Base-by-base conservation (phyloP, 1,139 yeast genomes). In the Trichomonascaceae sp. region DNA sequence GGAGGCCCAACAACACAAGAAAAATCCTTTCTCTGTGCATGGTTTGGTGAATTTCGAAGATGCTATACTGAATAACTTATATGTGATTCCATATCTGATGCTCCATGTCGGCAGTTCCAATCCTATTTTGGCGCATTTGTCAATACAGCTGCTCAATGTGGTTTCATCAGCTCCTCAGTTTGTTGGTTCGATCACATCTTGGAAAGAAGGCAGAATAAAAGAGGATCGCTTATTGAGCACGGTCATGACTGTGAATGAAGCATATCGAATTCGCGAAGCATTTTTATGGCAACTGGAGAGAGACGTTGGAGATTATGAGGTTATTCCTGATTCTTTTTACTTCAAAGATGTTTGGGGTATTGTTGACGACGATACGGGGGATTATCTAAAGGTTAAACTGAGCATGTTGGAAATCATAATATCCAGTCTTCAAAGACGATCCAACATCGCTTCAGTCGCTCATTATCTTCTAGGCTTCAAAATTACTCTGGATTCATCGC, bases 401-500 rank as follows among this genome's bases (percentile, higher is more conserved):
- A 24, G 49, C 22, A 70, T 89, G 8, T 69, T 91, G 53, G 74
- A 80, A 44, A 86, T 87, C 61, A 65, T 91, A 51, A 73, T 75
- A 44, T 66, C 70, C 2, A 82, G 82, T 59, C 70, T 89, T 50
- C 64, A 66, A 4, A 66, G 76, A 1, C 72, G 73, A 30, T 68
- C 69, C 2, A 70, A 68, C 38, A 73, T 74, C 7, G 78, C 84
- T 1, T 79, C 84, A 0, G 77, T 85, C 1, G 74, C 91, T 0
- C 97, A 90, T 66, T 84, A 85, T 61, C 68, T 93, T 10, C 75
- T 93, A 1, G 98, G 98, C 0, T 90, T 83, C 65, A 78, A 76
- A 53, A 72, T 75, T 32, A 69, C 72, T 1, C 71, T 71, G 8
- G 68, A 70, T 47, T 77, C 76, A 30, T 65, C 72, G 1, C 59